Percentiles rank a stretch among this genome's conserved stretches.
Conservation (phyloP, 2,329 filamentous ascomycete species). For the Neofusicoccum umdonicola region DNA sequence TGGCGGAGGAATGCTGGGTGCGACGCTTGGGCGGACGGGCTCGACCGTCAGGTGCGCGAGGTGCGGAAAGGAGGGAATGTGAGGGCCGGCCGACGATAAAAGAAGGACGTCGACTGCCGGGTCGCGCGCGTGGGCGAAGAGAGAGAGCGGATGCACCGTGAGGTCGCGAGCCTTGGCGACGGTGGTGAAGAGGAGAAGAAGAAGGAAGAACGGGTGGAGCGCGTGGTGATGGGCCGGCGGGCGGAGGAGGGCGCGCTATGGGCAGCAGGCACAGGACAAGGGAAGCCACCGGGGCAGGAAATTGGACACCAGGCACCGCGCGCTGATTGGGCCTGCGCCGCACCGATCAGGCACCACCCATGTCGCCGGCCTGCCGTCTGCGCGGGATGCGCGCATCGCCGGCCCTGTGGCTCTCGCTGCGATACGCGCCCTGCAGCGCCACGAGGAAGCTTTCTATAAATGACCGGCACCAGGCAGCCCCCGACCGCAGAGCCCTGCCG, state of each 20-base stretch:
- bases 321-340: neutral
- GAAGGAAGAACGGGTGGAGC: neutral
- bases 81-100: slow-evolving; percentile 21
- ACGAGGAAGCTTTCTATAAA: neutral
- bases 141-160: slow-evolving; percentile 9
- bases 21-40: neutral
- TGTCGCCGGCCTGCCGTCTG: neutral
- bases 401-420: neutral
- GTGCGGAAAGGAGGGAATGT: slow-evolving; percentile 4
- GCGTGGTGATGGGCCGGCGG: neutral
- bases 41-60: neutral
- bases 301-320: neutral
- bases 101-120: slow-evolving; percentile 24
- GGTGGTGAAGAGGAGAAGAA: slow-evolving; percentile 14
- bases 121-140: slow-evolving; percentile 11
- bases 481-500: neutral
- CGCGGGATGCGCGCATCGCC: neutral
- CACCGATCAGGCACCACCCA: neutral
- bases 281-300: neutral
- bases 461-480: neutral
- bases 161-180: slow-evolving; percentile 15
- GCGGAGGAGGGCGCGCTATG: neutral
- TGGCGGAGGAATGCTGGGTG: slow-evolving; percentile 1
- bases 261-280: neutral
- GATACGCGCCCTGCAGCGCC: neutral